Conservation (phyloP, 164 flowering plant genomes). For the Tetracentron sinense region DNA sequence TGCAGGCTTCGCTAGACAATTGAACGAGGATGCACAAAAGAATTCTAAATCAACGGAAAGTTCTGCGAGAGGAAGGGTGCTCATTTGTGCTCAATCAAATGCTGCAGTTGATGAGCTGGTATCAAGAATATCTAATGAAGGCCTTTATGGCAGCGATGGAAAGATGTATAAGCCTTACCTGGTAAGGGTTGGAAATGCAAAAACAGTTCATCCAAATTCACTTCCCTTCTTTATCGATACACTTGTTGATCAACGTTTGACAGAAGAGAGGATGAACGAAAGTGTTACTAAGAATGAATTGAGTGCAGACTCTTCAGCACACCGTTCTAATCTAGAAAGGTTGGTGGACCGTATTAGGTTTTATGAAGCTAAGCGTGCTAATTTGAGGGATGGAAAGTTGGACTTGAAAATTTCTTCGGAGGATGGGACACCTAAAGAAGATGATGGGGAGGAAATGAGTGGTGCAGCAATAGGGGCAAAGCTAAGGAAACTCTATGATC, state of each 20-base stretch:
- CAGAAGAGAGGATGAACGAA: conserved; percentile 47
- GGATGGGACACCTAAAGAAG: conserved; percentile 31
- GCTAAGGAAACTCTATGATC: conserved; percentile 56
- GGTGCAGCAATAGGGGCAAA: conserved; percentile 51
- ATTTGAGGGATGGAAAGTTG: conserved; percentile 42
- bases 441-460: conserved; percentile 46
- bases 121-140: conserved; percentile 70
- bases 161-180: conserved; percentile 75
- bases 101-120: conserved; percentile 98
- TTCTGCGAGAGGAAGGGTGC: conserved; percentile 61
- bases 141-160: conserved; percentile 81
- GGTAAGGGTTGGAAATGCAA: conserved; percentile 91
- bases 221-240: conserved; percentile 88
- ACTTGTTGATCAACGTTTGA: conserved; percentile 78
- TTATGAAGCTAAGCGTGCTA: conserved; percentile 79
- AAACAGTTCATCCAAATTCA: conserved; percentile 82
- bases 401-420: conserved; percentile 25
- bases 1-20: conserved; percentile 83
- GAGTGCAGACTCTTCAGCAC: conserved; percentile 28
- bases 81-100: conserved; percentile 98
- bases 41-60: conserved; percentile 28
- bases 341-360: conserved; percentile 62
- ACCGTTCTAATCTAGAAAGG: conserved; percentile 75
- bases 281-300: conserved; percentile 30
- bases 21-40: conserved; percentile 46